A percentile compares a stretch with the other conserved stretches of the same genome.
These are phyloP conservation scores for Mediolabrus comicus DNA, from an alignment of 108 stramenopile species.

Conservation along the genomic window DNA sequence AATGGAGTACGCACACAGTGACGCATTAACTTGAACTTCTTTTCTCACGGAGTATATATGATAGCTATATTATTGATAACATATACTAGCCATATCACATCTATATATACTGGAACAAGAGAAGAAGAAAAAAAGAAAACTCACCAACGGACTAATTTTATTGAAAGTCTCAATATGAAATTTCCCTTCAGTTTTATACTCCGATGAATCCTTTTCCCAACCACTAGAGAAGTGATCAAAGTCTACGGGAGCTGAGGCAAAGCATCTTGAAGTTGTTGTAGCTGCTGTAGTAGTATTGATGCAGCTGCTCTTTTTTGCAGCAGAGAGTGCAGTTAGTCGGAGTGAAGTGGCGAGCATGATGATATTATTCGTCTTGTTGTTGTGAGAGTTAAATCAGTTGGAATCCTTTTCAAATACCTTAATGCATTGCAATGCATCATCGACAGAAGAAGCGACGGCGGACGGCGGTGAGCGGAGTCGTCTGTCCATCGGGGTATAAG, in stretches of 20 bases:
- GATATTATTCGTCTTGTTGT: background rate
- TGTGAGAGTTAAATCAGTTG: background rate
- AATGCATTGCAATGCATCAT: too few relatives aligned
- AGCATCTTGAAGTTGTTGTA: background rate
- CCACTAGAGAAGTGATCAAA: background rate
- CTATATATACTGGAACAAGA: too few relatives aligned
- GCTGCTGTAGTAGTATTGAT: too few relatives aligned
- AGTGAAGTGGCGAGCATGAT: background rate
- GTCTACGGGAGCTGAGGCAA: background rate
- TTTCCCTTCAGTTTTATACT: background rate
- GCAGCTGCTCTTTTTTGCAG: background rate
- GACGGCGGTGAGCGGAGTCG: too few relatives aligned
- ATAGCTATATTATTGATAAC: too few relatives aligned
- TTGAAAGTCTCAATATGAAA: conserved; percentile 2
- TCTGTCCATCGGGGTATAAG: too few relatives aligned
- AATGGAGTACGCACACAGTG: too few relatives aligned
- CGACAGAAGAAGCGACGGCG: too few relatives aligned
- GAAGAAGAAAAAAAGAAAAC: background rate
- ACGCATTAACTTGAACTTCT: too few relatives aligned
- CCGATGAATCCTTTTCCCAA: background rate
- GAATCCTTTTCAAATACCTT: too few relatives aligned
- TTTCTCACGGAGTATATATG: too few relatives aligned
- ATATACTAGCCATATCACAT: too few relatives aligned
- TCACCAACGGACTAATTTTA: background rate
- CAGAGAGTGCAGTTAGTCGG: background rate